Conservation (phyloP, 139 green algal genomes). For the Pycnococcus provasolii region DNA sequence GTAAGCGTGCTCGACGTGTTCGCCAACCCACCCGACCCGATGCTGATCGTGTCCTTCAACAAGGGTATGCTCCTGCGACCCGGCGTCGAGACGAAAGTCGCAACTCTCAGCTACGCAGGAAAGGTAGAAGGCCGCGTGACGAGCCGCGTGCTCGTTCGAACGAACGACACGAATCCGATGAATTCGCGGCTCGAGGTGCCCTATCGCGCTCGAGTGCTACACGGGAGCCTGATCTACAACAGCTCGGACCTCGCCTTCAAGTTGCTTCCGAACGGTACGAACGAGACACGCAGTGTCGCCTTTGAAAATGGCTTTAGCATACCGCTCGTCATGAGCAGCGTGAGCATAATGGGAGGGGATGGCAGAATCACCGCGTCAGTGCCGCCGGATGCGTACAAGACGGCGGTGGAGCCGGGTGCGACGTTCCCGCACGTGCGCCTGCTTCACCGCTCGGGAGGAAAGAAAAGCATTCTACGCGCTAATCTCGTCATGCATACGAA, state of each 20-base stretch:
- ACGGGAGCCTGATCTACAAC: neutral
- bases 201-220: neutral
- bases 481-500: too few relatives aligned
- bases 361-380: neutral
- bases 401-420: neutral
- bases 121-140: constrained; percentile 1
- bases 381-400: neutral
- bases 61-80: constrained; percentile 15
- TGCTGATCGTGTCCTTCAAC: constrained; percentile 25
- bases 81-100: constrained; percentile 4
- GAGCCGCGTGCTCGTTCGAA: constrained; percentile 16
- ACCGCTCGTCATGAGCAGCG: neutral
- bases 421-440: neutral
- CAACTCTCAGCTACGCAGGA: constrained; percentile 1
- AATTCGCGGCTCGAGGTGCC: neutral
- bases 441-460: too few relatives aligned
- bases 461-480: too few relatives aligned
- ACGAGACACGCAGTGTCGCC: neutral
- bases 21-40: constrained; percentile 3
- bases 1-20: constrained; percentile 7
- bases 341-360: too few relatives aligned
- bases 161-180: constrained; percentile 20
- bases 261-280: neutral
- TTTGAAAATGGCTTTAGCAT: neutral
- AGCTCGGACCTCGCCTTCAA: neutral